Base-by-base conservation (phyloP, 371 early-diverging fungal species). In the Mortierella polycephala region DNA sequence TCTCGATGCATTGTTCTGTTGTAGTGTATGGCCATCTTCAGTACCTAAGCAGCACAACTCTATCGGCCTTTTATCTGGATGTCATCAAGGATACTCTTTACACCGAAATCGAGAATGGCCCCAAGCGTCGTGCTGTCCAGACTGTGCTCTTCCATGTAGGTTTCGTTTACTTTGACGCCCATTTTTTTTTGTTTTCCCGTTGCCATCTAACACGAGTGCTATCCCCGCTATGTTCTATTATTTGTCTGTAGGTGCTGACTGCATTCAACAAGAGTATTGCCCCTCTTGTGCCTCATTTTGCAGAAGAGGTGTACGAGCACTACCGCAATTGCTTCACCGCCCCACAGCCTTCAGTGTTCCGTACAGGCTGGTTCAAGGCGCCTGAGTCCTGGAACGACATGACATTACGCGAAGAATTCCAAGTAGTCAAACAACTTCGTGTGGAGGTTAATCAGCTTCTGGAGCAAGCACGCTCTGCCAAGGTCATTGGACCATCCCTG, bases 31-130 rank as follows among this genome's bases (percentile, higher is more conserved):
- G 90, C 60, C 83, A 85, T 51, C 82, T 95, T 18, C 90, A 88
- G 68, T 84, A 87, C 62, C 93, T 95, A 59, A 89, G 91, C 30
- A 92, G 88, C 66, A 85, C 84, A 3, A 75, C 84, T 2, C 82
- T 95, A 7, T 95, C 96, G 1, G 88, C 94, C 0, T 91, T 93
- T 60, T 96, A 96, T 75, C 90, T 95, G 83, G 96, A 95, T 62
- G 82, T 90, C 9, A 85, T 92, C 79, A 96, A 96, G 84, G 96
- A 96, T 70, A 85, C 93, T 53, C 81, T 96, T 11, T 96, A 96
- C 56, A 90, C 91, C 23, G 89, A 91, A 46, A 44, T 72, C 20
- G 60, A 60, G 20, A 64, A 71, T 2, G 83, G 84, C 20, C 42
- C 60, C 0, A 61, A 84, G 46, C 87, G 96, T 53, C 84, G 87